phyloP scores from a whole-genome alignment of 495 filamentous ascomycete genomes.

The Aspergillus bertholletiae region DNA sequence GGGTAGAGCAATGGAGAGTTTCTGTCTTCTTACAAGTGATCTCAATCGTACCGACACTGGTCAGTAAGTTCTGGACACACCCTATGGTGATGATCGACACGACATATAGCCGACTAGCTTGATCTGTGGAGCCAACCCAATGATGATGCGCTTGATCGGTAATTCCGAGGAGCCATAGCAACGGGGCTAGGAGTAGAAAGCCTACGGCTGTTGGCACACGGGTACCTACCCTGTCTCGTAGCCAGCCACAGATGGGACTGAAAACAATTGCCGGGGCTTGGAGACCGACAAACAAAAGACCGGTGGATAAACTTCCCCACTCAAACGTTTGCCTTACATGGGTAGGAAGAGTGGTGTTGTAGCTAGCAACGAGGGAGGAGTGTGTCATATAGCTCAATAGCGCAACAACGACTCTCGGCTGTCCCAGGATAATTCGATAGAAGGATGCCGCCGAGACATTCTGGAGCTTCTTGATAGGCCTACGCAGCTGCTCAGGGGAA shows the following conservation, averaged over 20 bases:
- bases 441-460: too few species aligned
- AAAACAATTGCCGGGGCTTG: slow-evolving; percentile 16
- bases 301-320: slow-evolving; percentile 18
- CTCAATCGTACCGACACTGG: slow-evolving; percentile 20
- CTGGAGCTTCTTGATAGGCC: too few species aligned
- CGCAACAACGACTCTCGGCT: slow-evolving; percentile 10
- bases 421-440: slow-evolving; percentile 14
- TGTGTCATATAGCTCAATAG: slow-evolving; percentile 4
- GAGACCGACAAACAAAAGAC: slow-evolving; percentile 19
- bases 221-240: slow-evolving; percentile 19
- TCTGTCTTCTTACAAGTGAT: too few species aligned
- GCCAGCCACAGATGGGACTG: slow-evolving; percentile 11
- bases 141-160: slow-evolving; percentile 5
- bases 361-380: slow-evolving; percentile 10
- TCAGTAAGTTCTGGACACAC: slow-evolving; percentile 10
- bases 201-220: slow-evolving; percentile 15
- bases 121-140: neutral
- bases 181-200: slow-evolving; percentile 5
- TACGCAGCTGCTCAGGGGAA: neutral
- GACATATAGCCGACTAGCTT: neutral
- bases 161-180: slow-evolving; percentile 10
- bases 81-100: slow-evolving; percentile 6
- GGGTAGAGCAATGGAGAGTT: too few species aligned
- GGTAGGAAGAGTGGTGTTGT: slow-evolving; percentile 21
- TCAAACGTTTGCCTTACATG: slow-evolving; percentile 18